These are phyloP conservation scores for Guadua angustifolia DNA, from an alignment of 176 grass and related monocot species.

Conservation along the genomic window DNA sequence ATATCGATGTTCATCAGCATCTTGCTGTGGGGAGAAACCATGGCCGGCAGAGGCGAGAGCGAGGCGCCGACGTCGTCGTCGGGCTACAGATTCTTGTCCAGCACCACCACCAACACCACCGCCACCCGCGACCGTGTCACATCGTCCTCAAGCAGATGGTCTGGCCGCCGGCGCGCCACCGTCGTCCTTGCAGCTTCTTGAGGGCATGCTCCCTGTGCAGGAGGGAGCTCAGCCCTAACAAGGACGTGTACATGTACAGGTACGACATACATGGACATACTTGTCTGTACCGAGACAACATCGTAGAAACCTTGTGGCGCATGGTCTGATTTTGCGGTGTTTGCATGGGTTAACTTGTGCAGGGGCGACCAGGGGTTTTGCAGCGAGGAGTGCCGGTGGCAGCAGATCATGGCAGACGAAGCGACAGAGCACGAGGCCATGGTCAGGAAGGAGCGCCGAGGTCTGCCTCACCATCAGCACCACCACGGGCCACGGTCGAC, in stretches of 20 bases:
- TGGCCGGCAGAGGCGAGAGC: neutral
- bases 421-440: conserved; percentile 44
- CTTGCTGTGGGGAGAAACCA: neutral
- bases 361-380: conserved; percentile 82
- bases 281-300: neutral
- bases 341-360: neutral
- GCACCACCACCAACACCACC: neutral
- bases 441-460: conserved; percentile 35
- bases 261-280: neutral
- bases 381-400: conserved; percentile 63
- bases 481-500: conserved; percentile 17
- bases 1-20: neutral
- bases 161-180: neutral
- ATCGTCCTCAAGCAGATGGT: conserved; percentile 70
- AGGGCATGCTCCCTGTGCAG: conserved; percentile 60
- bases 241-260: conserved; percentile 79
- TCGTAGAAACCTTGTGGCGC: neutral
- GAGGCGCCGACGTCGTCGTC: conserved; percentile 37
- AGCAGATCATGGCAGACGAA: conserved; percentile 59
- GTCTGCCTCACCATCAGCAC: conserved; percentile 11
- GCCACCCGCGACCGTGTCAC: conserved; percentile 19
- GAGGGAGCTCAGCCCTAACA: conserved; percentile 54
- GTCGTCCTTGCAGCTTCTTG: conserved; percentile 42
- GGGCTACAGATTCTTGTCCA: conserved; percentile 69
- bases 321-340: neutral